Percentiles rank a stretch among this genome's conserved stretches.
Evolutionary conservation across 129 eudicot species (phyloP).

Genomic region (Pulicaria dysenterica): DNA sequence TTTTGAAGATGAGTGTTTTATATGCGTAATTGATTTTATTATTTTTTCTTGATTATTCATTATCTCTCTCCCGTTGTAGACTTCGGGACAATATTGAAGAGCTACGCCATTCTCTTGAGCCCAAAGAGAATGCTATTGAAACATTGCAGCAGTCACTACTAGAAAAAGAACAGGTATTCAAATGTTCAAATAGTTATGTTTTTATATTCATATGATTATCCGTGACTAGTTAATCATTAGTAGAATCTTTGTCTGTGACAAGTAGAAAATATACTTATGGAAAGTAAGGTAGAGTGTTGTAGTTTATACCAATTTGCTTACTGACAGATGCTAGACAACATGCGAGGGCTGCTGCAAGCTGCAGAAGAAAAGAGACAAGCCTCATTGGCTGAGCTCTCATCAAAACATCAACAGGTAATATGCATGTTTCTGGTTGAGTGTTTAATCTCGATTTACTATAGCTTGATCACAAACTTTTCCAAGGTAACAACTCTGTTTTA

Average conservation of each 20-base stretch:
- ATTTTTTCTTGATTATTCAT: slow-evolving; percentile 4
- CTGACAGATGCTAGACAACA: slow-evolving; percentile 74
- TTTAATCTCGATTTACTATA: slow-evolving; percentile 7
- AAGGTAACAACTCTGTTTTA: slow-evolving; percentile 12
- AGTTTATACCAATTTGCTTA: slow-evolving; percentile 18
- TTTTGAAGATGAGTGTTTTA: slow-evolving; percentile 11
- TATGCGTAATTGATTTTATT: slow-evolving; percentile 10
- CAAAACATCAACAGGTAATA: slow-evolving; percentile 84
- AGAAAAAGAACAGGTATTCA: slow-evolving; percentile 88
- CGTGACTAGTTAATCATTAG: slow-evolving; percentile 13
- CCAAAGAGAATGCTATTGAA: slow-evolving; percentile 84
- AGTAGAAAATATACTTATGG: background rate
- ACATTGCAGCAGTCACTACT: slow-evolving; percentile 73
- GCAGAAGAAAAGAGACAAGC: slow-evolving; percentile 89
- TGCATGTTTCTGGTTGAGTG: slow-evolving; percentile 9
- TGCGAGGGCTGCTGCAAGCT: slow-evolving; percentile 67
- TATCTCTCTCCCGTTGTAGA: slow-evolving; percentile 45
- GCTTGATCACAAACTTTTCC: background rate
- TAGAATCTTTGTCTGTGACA: background rate
- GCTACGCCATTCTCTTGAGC: slow-evolving; percentile 78
- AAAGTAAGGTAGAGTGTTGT: background rate
- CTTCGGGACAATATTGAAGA: slow-evolving; percentile 95
- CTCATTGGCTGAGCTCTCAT: slow-evolving; percentile 73
- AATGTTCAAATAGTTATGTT: slow-evolving; percentile 18
- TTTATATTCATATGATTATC: slow-evolving; percentile 10